Evolutionary conservation across 768 basidiomycete species (phyloP).

Genomic region (Tylopilus subfusipes): DNA sequence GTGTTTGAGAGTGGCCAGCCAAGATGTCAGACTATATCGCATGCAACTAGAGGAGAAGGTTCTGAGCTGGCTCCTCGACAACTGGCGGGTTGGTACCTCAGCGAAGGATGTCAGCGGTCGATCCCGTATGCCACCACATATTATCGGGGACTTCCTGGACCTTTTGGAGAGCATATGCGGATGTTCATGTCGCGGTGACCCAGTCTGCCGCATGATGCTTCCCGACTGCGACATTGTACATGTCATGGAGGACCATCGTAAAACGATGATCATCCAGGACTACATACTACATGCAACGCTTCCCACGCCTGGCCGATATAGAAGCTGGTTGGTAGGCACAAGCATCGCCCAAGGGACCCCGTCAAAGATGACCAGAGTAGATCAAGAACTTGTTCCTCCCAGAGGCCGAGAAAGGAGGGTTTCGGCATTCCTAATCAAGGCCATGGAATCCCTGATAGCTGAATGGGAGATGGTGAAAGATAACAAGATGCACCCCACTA

Average conservation of each 20-base stretch:
- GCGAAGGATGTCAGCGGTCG: slow-evolving; percentile 35
- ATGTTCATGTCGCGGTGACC: slow-evolving; percentile 42
- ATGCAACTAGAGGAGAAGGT: slow-evolving; percentile 88
- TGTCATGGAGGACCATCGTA: slow-evolving; percentile 54
- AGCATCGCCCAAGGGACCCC: slow-evolving; percentile 1
- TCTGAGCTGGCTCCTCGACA: slow-evolving; percentile 73
- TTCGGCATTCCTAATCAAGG: slow-evolving; percentile 59
- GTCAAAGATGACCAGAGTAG: slow-evolving; percentile 6
- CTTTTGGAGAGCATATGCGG: slow-evolving; percentile 66
- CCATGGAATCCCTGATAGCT: slow-evolving; percentile 47
- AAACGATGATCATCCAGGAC: slow-evolving; percentile 59
- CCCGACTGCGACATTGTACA: slow-evolving; percentile 69
- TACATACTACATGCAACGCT: slow-evolving; percentile 67
- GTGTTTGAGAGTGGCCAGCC: slow-evolving; percentile 66
- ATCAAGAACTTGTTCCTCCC: slow-evolving; percentile 42
- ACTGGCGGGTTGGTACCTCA: slow-evolving; percentile 54
- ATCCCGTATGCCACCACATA: slow-evolving; percentile 48
- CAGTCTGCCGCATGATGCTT: slow-evolving; percentile 50
- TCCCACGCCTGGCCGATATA: slow-evolving; percentile 36
- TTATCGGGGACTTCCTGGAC: slow-evolving; percentile 56
- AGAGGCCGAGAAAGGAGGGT: slow-evolving; percentile 58
- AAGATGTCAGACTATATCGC: slow-evolving; percentile 79
- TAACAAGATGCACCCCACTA: slow-evolving; percentile 39
- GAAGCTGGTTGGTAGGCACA: slow-evolving; percentile 1
- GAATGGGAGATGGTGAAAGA: slow-evolving; percentile 48